Conservation (phyloP, 768 basidiomycete genomes). For the Candolleomyces eurysporus region DNA sequence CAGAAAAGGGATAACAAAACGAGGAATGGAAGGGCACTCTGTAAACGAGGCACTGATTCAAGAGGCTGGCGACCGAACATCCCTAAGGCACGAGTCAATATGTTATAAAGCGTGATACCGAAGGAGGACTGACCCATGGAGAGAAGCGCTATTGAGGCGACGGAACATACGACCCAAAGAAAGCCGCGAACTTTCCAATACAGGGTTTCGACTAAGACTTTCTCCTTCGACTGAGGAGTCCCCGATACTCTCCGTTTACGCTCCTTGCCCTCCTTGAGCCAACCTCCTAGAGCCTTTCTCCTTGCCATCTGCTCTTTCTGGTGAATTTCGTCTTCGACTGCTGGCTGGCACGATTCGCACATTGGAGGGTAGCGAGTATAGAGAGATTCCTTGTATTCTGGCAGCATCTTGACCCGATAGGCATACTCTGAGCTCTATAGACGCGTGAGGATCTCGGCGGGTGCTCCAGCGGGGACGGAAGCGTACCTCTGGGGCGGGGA, state of each 20-base stretch:
- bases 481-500: conserved; percentile 74
- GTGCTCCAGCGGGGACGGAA: conserved; percentile 11
- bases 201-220: conserved; percentile 46
- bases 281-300: conserved; percentile 69
- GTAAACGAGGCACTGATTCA: conserved; percentile 22
- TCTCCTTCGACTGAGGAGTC: conserved; percentile 39
- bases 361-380: conserved; percentile 86
- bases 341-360: conserved; percentile 70
- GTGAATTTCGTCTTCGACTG: conserved; percentile 79
- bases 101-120: background rate
- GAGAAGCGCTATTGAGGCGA: conserved; percentile 41
- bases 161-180: conserved; percentile 57
- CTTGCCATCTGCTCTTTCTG: conserved; percentile 82
- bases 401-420: conserved; percentile 58
- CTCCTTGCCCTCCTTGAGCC: conserved; percentile 64
- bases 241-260: conserved; percentile 48
- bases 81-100: conserved; percentile 22
- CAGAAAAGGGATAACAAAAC: conserved; percentile 65
- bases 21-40: conserved; percentile 49
- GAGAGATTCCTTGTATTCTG: conserved; percentile 72
- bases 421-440: conserved; percentile 71
- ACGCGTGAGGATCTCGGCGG: background rate
- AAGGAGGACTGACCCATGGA: conserved; percentile 40
- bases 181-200: conserved; percentile 70
- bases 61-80: conserved; percentile 30